Base-by-base conservation (phyloP, 768 basidiomycete genomes). In the Leccinum rimulosum region DNA sequence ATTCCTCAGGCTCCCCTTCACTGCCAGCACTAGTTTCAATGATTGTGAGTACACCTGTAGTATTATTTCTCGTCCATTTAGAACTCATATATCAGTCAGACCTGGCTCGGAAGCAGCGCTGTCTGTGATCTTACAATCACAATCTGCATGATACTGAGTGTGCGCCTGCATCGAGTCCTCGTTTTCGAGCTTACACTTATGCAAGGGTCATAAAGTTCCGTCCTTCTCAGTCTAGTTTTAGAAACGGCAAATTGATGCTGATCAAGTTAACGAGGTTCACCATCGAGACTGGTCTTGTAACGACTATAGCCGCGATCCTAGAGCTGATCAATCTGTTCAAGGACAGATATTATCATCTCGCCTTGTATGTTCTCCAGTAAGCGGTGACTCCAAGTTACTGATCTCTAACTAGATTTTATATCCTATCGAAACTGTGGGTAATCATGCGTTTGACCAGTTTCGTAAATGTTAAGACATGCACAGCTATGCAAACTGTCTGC, bases 71-170 rank as follows among this genome's bases (percentile, higher is more conserved):
- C 31, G 2, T 31, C 10, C 5, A 40, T n/a, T 10, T 11, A 31
- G 10, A 31, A 31, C 31, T 31, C 31, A 31, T 6, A 31, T 3
- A 10, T 6, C 10, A 10, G 15, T 19, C 33, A 69, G 66, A 59
- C 31, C 28, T 69, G 69, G 66, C 64, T 70, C 6, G 66, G 49
- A 9, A 58, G 68, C 30, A 68, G 52, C 17, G 19, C 56, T 7
- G 50, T 49, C 4, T 68, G 66, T 38, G 61, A 69, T 56, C 22
- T 60, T 8, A 52, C 57, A 9, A 69, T 70, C 4, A 63, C 68
- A 7, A 33, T 52, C 28, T 70, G 57, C 55, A 68, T 68, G 61
- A 25, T 55, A 3, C n/a, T 57, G 6, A 54, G 54, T 4, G 36
- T 38, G 15, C 15, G 36, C 36, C 36, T 7, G 6, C 15, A 17